Base-by-base conservation (phyloP, 2,329 filamentous ascomycete genomes). In the Fusarium tjaetaba region DNA sequence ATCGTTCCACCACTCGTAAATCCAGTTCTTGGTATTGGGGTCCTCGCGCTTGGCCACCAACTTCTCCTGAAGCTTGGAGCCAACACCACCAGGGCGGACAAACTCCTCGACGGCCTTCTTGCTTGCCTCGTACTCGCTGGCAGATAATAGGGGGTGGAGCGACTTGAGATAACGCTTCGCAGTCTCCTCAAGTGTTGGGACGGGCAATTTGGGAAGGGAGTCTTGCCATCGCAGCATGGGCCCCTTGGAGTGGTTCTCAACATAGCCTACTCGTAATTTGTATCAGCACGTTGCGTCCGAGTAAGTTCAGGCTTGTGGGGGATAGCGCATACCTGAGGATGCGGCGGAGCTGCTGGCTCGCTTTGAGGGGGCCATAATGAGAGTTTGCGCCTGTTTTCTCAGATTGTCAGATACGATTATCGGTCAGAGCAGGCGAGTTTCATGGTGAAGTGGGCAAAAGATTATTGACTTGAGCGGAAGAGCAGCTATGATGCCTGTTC, bases 1-100 rank as follows among this genome's bases (percentile, higher is more conserved):
- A 60, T 97, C 91, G 82, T 99, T 98, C 96, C 96, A 99, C 96
- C 96, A 99, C 77, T 99, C 96, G 77, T 93, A 91, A 65, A 99
- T 88, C 96, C 96, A 99, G 85, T 98, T 99, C 86, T 93, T 94
- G 81, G 89, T 85, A 71, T 93, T 92, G 56, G 95, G 92, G 75
- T 97, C 90, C 76, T 94, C 93, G 71, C 93, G 90, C 72, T 91
- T 90, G 66, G 93, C 94, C 58, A 96, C 79, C 74, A 99, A 88
- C 82, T 96, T 93, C 81, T 97, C 92, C 86, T 99, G 96, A 48
- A 99, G 91, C 79, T 90, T 90, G 81, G 92, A 89, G 70, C 96
- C 96, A 58, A 92, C 87, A 43, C 95, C 94, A 65, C 94, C 94
- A n/a, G 96, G 94, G 76, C 92, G 91, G 76, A 97, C 86, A 83